Evolutionary conservation across 257 asterid genomes (phyloP), one percentile per base, ranked within the genome.

Genomic region (Nicotiana paniculata): DNA sequence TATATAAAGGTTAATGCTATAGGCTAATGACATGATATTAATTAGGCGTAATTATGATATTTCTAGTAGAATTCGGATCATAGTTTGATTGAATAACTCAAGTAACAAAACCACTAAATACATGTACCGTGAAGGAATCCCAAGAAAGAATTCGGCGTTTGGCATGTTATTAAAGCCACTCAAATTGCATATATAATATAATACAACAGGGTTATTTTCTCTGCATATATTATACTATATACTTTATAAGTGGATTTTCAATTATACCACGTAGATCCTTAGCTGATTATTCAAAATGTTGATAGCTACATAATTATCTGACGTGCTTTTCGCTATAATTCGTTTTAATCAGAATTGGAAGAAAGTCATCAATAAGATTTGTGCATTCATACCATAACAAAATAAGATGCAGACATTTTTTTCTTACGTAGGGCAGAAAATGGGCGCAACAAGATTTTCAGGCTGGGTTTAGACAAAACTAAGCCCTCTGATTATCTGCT

Each of bases 161-260:
- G 95, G 91, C 93, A 91, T 90, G 93, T 89, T 90, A 5, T 9
- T 37, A 37, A 37, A 37, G 46, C 9, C 46, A 39, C 9, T 39
- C 9, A 39, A 39, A 6, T 39, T 6, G 46, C 9, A 1, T 5
- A 37, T 37, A 1, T 6, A 39, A 9, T 39, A 39, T 39, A 39
- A 39, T 82, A 83, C 80, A 84, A 82, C 30, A 77, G 85, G 69
- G 39, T 72, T 57, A 86, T 9, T 87, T 85, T 85, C 26, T 83
- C 84, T 82, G 86, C 84, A 53, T 53, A 53, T 13, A 81, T 68
- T 83, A 53, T 21, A 21, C 24, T 53, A 53, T 13, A 83, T 74
- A 81, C 81, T 74, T 83, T 88, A 87, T 86, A 86, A 84, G 91
- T 39, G 95, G 93, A 91, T 92, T 39, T 69, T 79, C 86, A 91